These are phyloP conservation scores for Capronia americana DNA, from an alignment of 2,329 filamentous ascomycete genomes.

Conservation along the genomic window DNA sequence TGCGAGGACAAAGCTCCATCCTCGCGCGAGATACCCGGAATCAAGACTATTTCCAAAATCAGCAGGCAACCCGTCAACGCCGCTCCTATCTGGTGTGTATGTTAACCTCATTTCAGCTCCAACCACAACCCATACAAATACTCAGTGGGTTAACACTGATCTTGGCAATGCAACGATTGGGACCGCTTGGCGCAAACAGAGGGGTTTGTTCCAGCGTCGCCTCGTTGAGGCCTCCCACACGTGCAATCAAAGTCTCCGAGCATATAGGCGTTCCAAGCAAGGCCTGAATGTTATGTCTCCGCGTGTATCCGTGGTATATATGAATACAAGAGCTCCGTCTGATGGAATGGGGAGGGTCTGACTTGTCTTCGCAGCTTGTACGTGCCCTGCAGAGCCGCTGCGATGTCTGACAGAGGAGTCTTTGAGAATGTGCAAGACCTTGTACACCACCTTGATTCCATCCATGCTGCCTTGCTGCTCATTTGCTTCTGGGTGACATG, in stretches of 20 bases:
- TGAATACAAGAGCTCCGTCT: background rate
- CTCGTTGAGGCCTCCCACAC: background rate
- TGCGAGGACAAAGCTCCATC: background rate
- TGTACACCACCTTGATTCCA: background rate
- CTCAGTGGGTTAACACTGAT: background rate
- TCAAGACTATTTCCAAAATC: background rate
- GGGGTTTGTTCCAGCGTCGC: background rate
- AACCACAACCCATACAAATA: background rate
- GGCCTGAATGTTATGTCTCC: conserved; percentile 5
- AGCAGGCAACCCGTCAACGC: background rate
- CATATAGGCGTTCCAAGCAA: background rate
- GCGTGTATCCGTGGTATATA: background rate
- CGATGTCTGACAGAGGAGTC: background rate
- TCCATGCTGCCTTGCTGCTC: background rate
- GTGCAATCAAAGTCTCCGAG: background rate
- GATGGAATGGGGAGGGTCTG: background rate
- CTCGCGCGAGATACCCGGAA: background rate
- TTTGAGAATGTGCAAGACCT: background rate
- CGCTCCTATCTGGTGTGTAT: background rate
- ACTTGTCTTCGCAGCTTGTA: background rate
- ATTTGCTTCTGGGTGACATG: background rate
- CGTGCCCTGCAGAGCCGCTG: background rate
- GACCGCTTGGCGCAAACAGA: background rate
- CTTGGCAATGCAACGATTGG: background rate
- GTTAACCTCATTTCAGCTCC: background rate